Base-by-base conservation (phyloP, 2,329 filamentous ascomycete genomes). In the Ceratocystis ficicola region DNA sequence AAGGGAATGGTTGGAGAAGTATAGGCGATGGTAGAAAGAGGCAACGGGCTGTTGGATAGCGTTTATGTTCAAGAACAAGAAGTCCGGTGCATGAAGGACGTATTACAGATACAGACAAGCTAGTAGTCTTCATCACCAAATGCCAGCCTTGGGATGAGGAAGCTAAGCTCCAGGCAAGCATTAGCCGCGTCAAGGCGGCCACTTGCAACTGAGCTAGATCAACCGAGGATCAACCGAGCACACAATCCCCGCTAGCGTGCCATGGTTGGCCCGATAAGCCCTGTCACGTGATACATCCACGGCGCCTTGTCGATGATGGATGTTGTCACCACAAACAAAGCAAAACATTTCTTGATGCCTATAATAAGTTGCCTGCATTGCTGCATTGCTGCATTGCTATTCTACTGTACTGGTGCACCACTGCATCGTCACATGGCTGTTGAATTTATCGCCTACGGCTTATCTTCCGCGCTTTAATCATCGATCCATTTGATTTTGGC, bases 121-220 rank as follows among this genome's bases (percentile, higher is more conserved):
- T 70, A 68, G 65, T 68, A 69, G 64, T 50, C 32, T 41, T 32
- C 20, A 44, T 28, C 10, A 28, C 57, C 28, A 65, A 28, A n/a
- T 20, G 55, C 64, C 57, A 50, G 55, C 59, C 46, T 52, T 60
- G 36, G 64, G 36, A 41, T 41, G 8, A 10, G 36, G 70, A 73
- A 78, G 77, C 77, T 79, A 75, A 41, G 73, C 72, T 74, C 68
- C 69, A 69, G 68, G 70, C 63, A 65, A 63, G 69, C 67, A 67
- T 66, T 68, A 69, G 66, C 64, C 67, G 63, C 64, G 55, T 61
- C 55, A 65, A 67, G 59, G 44, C 41, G 44, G 46, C 62, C 30
- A 36, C 25, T 41, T 5, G 48, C 36, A 60, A 6, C 15, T 30
- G 41, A 46, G 65, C 64, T 65, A 46, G 44, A 67, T 69, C 46